Evolutionary conservation across 2,329 filamentous ascomycete genomes (phyloP), one percentile per base, ranked within the genome.

Genomic region (Aspergillus caelatus): DNA sequence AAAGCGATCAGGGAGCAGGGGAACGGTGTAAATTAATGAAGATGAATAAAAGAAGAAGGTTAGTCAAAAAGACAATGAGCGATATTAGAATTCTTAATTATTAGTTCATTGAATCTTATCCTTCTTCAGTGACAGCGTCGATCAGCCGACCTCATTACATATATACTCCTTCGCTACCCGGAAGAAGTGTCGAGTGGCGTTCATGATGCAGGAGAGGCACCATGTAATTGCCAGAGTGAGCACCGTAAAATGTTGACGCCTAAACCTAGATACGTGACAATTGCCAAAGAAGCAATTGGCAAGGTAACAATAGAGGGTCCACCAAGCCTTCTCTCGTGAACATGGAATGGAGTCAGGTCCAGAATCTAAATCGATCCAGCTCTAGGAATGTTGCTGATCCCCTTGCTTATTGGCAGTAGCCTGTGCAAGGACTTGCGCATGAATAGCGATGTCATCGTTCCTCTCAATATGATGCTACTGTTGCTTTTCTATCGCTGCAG

Each of bases 371-470:
- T n/a, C 56, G 14, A 46, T 52, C 30, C 54, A 34, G 39, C 11
- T 23, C 45, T 46, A 28, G 46, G 55, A 39, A 46, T 62, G 34
- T 48, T 54, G 56, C 39, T 55, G 19, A 39, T 54, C 57, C 56
- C 60, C 61, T 62, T 62, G 56, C 61, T 55, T 36, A 41, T 57
- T 41, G 30, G 55, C 55, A 54, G 48, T 34, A 58, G 34, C 36
- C 28, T 46, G 53, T 36, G 48, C 46, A 55, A 62, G 60, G 60
- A 58, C 30, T 23, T 34, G 19, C n/a, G 19, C 46, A 57, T 41
- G 39, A 34, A 12, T 6, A 43, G 39, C 30, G 43, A 36, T 34
- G 7, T 16, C 48, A 21, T 36, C 34, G 11, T 52, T 46, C 26
- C 59, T 32, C 16, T 41, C 12, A n/a, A 41, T 26, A 19, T 19